These are phyloP conservation scores for Sicyos baderoa DNA, from an alignment of 306 rosid genomes.

Conservation along the genomic window DNA sequence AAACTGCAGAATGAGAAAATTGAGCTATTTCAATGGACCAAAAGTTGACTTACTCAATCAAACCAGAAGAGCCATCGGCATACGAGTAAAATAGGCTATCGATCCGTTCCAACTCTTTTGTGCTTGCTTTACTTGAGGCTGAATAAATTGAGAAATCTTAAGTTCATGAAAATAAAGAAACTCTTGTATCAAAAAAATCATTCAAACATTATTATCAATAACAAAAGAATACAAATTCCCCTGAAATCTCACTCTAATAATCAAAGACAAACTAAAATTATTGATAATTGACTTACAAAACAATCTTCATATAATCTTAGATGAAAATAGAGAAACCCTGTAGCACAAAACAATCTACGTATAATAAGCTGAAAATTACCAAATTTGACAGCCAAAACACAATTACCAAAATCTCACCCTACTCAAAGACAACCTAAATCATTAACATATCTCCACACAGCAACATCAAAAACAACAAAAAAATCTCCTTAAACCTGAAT, in stretches of 20 bases:
- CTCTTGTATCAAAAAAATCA: not conserved
- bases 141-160: slow-evolving; percentile 23
- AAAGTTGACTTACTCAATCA: slow-evolving; percentile 73
- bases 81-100: slow-evolving; percentile 59
- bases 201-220: not conserved
- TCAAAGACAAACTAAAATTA: too few relatives aligned
- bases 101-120: slow-evolving; percentile 77
- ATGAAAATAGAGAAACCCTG: too few relatives aligned
- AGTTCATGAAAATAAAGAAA: slow-evolving; percentile 12
- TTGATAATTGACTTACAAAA: too few relatives aligned
- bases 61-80: slow-evolving; percentile 65
- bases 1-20: not conserved
- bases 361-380: not conserved
- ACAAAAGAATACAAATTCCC: not conserved
- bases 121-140: slow-evolving; percentile 82
- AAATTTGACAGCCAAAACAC: too few relatives aligned
- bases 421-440: not conserved
- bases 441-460: not conserved
- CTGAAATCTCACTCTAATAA: too few relatives aligned
- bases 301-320: too few relatives aligned
- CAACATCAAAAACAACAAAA: not conserved
- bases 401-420: not conserved
- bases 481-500: not conserved
- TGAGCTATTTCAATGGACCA: slow-evolving; percentile 9
- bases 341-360: not conserved